Conservation (phyloP, 495 filamentous ascomycete genomes). For the Xylaria telfairii region DNA sequence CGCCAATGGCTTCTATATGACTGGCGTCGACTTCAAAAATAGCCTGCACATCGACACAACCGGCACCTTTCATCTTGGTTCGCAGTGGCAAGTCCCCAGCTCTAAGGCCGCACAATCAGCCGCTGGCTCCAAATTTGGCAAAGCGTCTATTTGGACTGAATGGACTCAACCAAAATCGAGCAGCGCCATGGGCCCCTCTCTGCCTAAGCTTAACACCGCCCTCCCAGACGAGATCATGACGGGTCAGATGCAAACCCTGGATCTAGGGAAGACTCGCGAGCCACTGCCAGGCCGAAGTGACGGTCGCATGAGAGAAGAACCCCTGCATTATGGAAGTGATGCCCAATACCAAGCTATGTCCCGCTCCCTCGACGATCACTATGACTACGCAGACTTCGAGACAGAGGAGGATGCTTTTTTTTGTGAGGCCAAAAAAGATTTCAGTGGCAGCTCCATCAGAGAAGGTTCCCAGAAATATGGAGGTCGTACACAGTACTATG, state of each 20-base stretch:
- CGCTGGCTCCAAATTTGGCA: background rate
- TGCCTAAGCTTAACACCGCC: background rate
- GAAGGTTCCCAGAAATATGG: no score
- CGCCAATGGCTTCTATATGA: background rate
- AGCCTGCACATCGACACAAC: slow-evolving; percentile 2
- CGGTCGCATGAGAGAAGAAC: background rate
- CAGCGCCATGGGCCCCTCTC: background rate
- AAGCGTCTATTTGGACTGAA: slow-evolving; percentile 1
- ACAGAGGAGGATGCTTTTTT: background rate
- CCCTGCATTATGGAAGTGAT: background rate
- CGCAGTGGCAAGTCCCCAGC: slow-evolving; percentile 18
- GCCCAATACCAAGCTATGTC: background rate
- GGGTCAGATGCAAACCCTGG: background rate
- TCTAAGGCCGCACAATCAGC: background rate
- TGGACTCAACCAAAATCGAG: background rate
- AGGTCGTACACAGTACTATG: no score
- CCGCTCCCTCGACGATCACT: no score
- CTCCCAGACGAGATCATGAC: background rate
- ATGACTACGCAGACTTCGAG: background rate
- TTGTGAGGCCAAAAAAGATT: background rate
- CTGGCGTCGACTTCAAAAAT: background rate
- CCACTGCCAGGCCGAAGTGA: background rate
- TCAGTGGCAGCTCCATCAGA: background rate
- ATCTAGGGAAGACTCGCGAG: background rate
- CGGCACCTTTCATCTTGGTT: slow-evolving; percentile 8